Evolutionary conservation across 345 rosid species (phyloP).

Genomic region (Arabidopsis suecica): DNA sequence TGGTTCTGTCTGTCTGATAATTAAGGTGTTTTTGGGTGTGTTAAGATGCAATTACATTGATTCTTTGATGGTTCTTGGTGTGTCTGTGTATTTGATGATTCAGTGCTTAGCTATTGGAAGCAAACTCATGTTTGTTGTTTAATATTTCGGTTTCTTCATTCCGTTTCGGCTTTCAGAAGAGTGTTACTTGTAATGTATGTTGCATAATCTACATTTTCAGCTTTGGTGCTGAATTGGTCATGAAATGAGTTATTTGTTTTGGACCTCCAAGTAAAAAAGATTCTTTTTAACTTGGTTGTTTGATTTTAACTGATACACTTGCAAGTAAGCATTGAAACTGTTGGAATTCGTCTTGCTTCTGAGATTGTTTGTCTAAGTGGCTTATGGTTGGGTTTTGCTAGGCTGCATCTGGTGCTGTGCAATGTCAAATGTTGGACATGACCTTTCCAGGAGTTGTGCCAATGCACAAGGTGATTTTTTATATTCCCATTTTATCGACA

Average conservation of each 20-base stretch:
- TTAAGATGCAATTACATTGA: constrained; percentile 15
- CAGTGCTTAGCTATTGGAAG: neutral
- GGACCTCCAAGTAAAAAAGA: too few species aligned
- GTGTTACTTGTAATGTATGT: neutral
- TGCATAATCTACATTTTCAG: neutral
- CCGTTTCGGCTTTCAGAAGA: neutral
- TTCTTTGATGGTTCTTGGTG: constrained; percentile 17
- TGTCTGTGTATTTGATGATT: constrained; percentile 16
- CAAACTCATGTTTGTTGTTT: constrained; percentile 25
- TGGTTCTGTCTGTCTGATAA: neutral
- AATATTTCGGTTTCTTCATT: neutral
- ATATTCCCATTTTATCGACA: neutral
- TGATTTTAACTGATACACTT: constrained; percentile 1
- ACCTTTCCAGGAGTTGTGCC: constrained; percentile 96
- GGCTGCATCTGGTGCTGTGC: constrained; percentile 99
- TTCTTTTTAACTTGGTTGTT: neutral
- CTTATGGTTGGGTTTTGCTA: constrained; percentile 28
- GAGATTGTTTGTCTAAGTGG: constrained; percentile 28
- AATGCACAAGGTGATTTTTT: constrained; percentile 78
- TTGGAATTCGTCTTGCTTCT: neutral
- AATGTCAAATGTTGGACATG: constrained; percentile 97
- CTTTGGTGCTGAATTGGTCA: constrained; percentile 6
- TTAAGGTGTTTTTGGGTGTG: neutral
- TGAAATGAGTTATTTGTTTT: neutral
- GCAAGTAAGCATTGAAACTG: constrained; percentile 8